Conservation (phyloP, 2,329 filamentous ascomycete genomes). For the Drechslera avenae region DNA sequence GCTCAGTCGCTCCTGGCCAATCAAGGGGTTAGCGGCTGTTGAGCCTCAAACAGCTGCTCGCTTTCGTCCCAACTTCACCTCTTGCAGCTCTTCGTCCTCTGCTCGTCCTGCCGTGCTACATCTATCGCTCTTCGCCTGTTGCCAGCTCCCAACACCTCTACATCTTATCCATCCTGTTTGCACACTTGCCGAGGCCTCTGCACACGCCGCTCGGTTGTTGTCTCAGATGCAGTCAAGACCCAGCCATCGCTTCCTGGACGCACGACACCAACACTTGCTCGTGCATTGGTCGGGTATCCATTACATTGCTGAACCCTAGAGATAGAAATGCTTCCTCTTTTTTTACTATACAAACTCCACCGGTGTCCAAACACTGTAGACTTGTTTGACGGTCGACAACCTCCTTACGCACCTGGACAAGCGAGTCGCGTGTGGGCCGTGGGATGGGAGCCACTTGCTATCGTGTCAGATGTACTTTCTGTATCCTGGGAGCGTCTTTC, state of each 20-base stretch:
- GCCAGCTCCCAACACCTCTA: not conserved
- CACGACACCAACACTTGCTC: no score
- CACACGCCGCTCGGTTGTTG: no score
- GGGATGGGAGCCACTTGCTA: not conserved
- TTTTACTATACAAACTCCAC: not conserved
- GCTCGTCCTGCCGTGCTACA: not conserved
- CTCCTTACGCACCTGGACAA: not conserved
- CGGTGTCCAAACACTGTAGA: not conserved
- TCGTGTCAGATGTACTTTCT: not conserved
- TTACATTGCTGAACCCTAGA: not conserved
- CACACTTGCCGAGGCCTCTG: no score
- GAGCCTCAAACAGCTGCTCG: constrained; percentile 27
- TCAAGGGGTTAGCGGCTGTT: constrained; percentile 25
- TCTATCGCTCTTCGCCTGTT: not conserved
- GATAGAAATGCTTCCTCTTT: not conserved
- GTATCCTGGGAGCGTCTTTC: not conserved
- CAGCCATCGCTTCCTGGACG: not conserved
- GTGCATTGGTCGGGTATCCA: no score
- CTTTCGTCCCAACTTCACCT: constrained; percentile 30
- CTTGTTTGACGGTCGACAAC: not conserved
- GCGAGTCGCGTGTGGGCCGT: no score
- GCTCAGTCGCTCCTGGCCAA: constrained; percentile 31
- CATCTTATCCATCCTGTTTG: not conserved
- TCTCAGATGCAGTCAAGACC: no score
- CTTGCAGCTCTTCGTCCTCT: not conserved